phyloP scores from a whole-genome alignment of 768 basidiomycete genomes.

The Rubroboletus satanas region DNA sequence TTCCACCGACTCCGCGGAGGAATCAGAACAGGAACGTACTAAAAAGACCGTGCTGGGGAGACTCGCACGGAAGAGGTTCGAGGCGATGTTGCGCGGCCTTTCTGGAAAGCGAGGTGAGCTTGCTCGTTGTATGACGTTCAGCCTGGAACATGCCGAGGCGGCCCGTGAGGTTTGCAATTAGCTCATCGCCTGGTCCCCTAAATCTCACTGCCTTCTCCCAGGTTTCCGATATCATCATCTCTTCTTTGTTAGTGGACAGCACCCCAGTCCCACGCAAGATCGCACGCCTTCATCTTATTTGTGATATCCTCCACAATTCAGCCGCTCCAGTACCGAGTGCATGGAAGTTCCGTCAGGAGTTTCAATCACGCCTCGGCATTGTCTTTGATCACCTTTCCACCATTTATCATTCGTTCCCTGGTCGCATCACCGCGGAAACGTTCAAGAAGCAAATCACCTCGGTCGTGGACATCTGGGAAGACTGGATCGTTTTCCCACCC shows the following conservation, averaged over 20 bases:
- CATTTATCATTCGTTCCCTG: slow-evolving; percentile 94
- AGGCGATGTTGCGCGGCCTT: slow-evolving; percentile 84
- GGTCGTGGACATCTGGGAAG: slow-evolving; percentile 95
- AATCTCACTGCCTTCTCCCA: slow-evolving; percentile 29
- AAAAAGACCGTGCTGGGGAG: slow-evolving; percentile 76
- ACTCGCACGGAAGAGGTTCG: slow-evolving; percentile 79
- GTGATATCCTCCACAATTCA: slow-evolving; percentile 97
- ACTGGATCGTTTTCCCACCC: slow-evolving; percentile 95
- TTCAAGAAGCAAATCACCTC: slow-evolving; percentile 91
- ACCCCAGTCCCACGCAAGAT: slow-evolving; percentile 98
- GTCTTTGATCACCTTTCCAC: slow-evolving; percentile 95
- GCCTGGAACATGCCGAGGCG: slow-evolving; percentile 93
- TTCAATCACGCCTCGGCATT: slow-evolving; percentile 84
- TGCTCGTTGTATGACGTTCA: slow-evolving; percentile 95
- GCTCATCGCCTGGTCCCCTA: neutral
- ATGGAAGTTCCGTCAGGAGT: slow-evolving; percentile 96
- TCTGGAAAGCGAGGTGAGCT: slow-evolving; percentile 86
- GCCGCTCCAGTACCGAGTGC: slow-evolving; percentile 91
- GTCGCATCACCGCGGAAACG: slow-evolving; percentile 91
- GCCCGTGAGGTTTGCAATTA: slow-evolving; percentile 70
- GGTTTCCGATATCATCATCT: slow-evolving; percentile 88
- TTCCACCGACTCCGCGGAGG: slow-evolving; percentile 92
- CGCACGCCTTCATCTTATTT: slow-evolving; percentile 90
- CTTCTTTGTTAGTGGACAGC: slow-evolving; percentile 83
- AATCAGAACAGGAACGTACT: slow-evolving; percentile 81